These are phyloP conservation scores for Stagonosporopsis rhizophila DNA, from an alignment of 2,329 filamentous ascomycete genomes.

Conservation along the genomic window DNA sequence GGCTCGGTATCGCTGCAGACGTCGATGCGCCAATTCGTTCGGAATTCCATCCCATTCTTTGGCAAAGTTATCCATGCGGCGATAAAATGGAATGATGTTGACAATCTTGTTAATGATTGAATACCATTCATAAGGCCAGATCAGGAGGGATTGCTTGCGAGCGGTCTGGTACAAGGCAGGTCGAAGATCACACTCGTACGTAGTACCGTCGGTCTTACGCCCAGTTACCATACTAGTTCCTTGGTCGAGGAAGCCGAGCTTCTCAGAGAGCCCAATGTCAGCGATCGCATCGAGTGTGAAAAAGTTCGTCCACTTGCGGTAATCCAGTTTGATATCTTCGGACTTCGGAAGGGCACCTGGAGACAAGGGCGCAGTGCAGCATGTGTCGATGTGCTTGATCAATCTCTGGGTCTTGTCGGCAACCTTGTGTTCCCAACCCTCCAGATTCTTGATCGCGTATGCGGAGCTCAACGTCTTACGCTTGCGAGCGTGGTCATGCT, in stretches of 20 bases:
- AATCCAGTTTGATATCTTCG: slow-evolving; percentile 58
- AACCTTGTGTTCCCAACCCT: slow-evolving; percentile 63
- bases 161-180: slow-evolving; percentile 60
- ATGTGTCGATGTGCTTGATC: slow-evolving; percentile 54
- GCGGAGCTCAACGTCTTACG: slow-evolving; percentile 59
- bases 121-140: slow-evolving; percentile 63
- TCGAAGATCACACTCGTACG: slow-evolving; percentile 57
- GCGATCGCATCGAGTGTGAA: slow-evolving; percentile 65
- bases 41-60: slow-evolving; percentile 58
- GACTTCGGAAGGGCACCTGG: slow-evolving; percentile 32
- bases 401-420: slow-evolving; percentile 59
- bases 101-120: slow-evolving; percentile 56
- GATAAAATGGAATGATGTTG: slow-evolving; percentile 57
- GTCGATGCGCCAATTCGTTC: slow-evolving; percentile 53
- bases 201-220: slow-evolving; percentile 55
- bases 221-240: slow-evolving; percentile 57
- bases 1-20: slow-evolving; percentile 55
- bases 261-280: slow-evolving; percentile 62
- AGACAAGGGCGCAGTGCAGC: slow-evolving; percentile 49
- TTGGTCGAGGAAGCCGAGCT: slow-evolving; percentile 60
- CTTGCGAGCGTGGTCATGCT: slow-evolving; percentile 60
- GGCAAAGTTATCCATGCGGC: slow-evolving; percentile 50
- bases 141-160: slow-evolving; percentile 58
- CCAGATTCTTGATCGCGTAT: slow-evolving; percentile 62
- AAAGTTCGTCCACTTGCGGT: slow-evolving; percentile 61